Conservation (phyloP, 2,329 filamentous ascomycete genomes). For the Aureobasidium mangrovei region DNA sequence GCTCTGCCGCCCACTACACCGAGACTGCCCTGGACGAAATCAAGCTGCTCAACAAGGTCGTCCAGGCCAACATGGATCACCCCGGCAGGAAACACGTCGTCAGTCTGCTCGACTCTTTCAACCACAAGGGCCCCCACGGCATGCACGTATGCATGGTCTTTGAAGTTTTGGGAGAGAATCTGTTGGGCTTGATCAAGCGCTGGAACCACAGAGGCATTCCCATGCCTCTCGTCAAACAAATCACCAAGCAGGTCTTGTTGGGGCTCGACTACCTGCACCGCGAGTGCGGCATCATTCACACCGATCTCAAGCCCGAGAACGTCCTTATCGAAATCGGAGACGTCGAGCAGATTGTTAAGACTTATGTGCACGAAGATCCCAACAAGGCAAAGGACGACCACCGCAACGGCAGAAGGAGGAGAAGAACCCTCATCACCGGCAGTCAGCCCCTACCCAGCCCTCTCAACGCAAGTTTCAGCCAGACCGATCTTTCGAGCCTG, state of each 20-base stretch:
- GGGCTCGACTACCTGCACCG: constrained; percentile 94
- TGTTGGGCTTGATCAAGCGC: constrained; percentile 90
- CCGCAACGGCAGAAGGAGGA: constrained; percentile 78
- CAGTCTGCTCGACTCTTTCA: constrained; percentile 90
- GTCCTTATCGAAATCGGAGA: constrained; percentile 98
- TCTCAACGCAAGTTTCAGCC: constrained; percentile 82
- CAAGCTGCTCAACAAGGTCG: constrained; percentile 93
- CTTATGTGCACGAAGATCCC: constrained; percentile 76
- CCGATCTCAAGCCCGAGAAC: constrained; percentile 94
- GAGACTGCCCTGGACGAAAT: constrained; percentile 99
- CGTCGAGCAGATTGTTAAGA: constrained; percentile 96
- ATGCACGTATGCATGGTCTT: constrained; percentile 99
- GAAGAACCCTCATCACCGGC: constrained; percentile 90
- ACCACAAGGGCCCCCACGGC: constrained; percentile 93
- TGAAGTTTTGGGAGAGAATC: constrained; percentile 90
- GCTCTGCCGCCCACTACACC: constrained; percentile 95
- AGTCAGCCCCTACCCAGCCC: constrained; percentile 94
- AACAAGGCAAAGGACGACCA: constrained; percentile 73
- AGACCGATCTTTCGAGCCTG: constrained; percentile 66
- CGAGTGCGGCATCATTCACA: constrained; percentile 98
- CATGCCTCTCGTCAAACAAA: constrained; percentile 94
- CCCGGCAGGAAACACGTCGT: constrained; percentile 93
- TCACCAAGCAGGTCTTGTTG: constrained; percentile 93
- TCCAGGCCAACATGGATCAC: constrained; percentile 88
- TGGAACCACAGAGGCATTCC: constrained; percentile 98